Base-by-base conservation (phyloP, 805 yeast species). In the Metschnikowia lochheadii region DNA sequence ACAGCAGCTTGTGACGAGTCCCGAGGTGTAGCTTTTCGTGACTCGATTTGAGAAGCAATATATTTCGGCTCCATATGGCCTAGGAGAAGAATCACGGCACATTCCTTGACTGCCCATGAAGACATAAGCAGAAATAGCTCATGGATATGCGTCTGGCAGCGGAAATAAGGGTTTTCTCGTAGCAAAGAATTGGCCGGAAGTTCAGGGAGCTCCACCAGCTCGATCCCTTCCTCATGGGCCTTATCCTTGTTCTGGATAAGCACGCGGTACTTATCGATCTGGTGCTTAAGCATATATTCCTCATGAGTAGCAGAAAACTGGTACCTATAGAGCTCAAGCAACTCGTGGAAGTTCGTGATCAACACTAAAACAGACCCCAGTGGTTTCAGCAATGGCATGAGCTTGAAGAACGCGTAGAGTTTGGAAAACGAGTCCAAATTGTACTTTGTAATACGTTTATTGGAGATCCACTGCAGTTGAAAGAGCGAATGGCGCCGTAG, bases 301-400 rank as follows among this genome's bases (percentile, higher is more conserved):
- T 72, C 75, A 48, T 72, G 64, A 14, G 63, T 51, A 1, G 70
- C 60, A 1, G 68, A 56, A 3, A 70, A 47, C 49, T 73, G 73
- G 26, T 66, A 56, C 33, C 63, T 64, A 52, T 72, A 73, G 21
- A 63, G 51, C 39, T 73, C 76, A 4, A 70, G 40, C 21, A 66
- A 34, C 32, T 72, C 75, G 53, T 72, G 75, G 53, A 70, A 64
- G 38, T 64, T 63, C 34, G 66, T 56, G 20, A 72, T 49, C 2
- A 72, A 47, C 15, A 69, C 43, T 17, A 72, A 43, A 3, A 63
- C 54, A 1, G 53, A 34, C 7, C 56, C 52, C 13, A 52, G 46
- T 11, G 50, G 29, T 5, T 46, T 34, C 1, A 48, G 53, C n/a
- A 52, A 26, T 4, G 53, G 56, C 17, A 46, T 45, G 15, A 53